phyloP scores from a whole-genome alignment of 495 filamentous ascomycete genomes.

The Trichoderma orchidacearum region DNA sequence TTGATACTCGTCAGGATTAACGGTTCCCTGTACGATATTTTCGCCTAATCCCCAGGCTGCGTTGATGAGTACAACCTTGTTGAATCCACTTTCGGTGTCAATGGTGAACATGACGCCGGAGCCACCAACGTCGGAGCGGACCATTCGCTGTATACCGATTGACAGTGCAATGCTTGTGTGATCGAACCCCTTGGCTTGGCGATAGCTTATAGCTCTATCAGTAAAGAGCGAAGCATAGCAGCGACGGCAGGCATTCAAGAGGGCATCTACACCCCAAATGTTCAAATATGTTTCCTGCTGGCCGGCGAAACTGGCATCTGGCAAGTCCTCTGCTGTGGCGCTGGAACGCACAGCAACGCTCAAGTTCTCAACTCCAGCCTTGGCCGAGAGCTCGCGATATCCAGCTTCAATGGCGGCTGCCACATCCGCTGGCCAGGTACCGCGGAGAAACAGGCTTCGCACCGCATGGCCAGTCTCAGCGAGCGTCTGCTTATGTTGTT shows the following conservation, averaged over 20 bases:
- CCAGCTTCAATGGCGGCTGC: slow-evolving; percentile 6
- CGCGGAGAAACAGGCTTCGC: slow-evolving; percentile 9
- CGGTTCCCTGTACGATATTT: slow-evolving; percentile 21
- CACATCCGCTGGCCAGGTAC: slow-evolving; percentile 9
- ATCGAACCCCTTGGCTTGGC: slow-evolving; percentile 20
- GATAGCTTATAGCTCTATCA: slow-evolving; percentile 21
- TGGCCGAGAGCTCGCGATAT: slow-evolving; percentile 7
- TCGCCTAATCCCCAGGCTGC: slow-evolving; percentile 24
- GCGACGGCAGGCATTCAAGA: slow-evolving; percentile 16
- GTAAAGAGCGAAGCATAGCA: slow-evolving; percentile 25
- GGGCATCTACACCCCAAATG: slow-evolving; percentile 7
- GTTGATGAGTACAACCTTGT: slow-evolving; percentile 22
- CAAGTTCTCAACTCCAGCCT: slow-evolving; percentile 6
- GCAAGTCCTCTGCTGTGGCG: slow-evolving; percentile 23
- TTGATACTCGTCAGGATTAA: slow-evolving; percentile 25
- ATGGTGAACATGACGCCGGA: slow-evolving; percentile 26
- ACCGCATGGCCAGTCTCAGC: slow-evolving; percentile 8
- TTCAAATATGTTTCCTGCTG: slow-evolving; percentile 22
- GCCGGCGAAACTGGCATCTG: slow-evolving; percentile 23
- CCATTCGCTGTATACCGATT: slow-evolving; percentile 23
- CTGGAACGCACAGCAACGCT: slow-evolving; percentile 23
- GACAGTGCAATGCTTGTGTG: slow-evolving; percentile 18
- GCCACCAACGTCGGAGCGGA: slow-evolving; percentile 17
- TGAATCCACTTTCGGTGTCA: slow-evolving; percentile 22
- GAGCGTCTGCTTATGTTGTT: slow-evolving; percentile 5